A percentile compares a stretch with the other conserved stretches of the same genome.
phyloP scores from a whole-genome alignment of 129 eudicot species.

The Flaveria trinervia region DNA sequence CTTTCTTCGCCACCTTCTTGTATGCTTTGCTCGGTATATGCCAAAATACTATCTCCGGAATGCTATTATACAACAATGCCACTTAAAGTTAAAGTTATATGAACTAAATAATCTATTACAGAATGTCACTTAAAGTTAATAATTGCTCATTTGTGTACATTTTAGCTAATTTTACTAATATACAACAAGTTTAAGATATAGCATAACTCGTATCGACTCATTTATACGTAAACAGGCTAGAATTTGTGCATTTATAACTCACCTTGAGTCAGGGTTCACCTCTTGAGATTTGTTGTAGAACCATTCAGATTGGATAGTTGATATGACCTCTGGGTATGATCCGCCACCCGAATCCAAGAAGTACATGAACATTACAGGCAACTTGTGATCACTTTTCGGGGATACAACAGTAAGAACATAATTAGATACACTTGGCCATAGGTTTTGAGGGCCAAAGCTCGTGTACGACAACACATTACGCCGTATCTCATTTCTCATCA shows the following conservation, averaged over 20 bases:
- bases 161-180: neutral
- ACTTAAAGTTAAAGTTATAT: constrained; percentile 12
- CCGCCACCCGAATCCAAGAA: constrained; percentile 98
- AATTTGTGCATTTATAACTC: neutral
- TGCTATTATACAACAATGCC: constrained; percentile 40
- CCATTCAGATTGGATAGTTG: constrained; percentile 79
- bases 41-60: constrained; percentile 92
- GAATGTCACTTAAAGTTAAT: too few species aligned
- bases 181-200: neutral
- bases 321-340: constrained; percentile 86
- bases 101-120: neutral
- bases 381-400: constrained; percentile 35
- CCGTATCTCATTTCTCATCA: constrained; percentile 61
- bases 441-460: constrained; percentile 57
- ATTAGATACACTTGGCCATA: constrained; percentile 95
- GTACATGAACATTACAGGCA: constrained; percentile 60
- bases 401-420: constrained; percentile 68
- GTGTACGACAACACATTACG: constrained; percentile 54
- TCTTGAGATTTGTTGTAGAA: constrained; percentile 57
- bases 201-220: neutral
- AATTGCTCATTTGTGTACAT: neutral
- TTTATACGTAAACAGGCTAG: neutral
- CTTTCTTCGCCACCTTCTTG: constrained; percentile 60
- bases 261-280: constrained; percentile 84
- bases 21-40: constrained; percentile 92